Percentiles rank a stretch among this genome's conserved stretches.
Evolutionary conservation across 2,329 filamentous ascomycete species (phyloP).

Genomic region (Phialemonium atrogriseum): DNA sequence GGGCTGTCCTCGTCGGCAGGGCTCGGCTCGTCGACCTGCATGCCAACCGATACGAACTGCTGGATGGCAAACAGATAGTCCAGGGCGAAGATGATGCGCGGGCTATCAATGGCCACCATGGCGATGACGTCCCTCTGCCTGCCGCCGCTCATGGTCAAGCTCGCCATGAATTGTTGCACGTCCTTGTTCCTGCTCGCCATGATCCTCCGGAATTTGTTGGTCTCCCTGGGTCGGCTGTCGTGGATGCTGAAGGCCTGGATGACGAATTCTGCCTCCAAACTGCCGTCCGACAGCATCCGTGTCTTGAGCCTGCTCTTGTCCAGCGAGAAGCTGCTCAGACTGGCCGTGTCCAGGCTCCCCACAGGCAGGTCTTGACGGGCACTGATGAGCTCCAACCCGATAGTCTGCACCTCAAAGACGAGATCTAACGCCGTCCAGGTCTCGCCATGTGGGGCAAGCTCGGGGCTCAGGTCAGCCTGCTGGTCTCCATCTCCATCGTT

Average conservation of each 20-base stretch:
- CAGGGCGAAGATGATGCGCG: slow-evolving; percentile 86
- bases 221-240: slow-evolving; percentile 80
- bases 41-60: slow-evolving; percentile 66
- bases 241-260: slow-evolving; percentile 92
- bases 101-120: slow-evolving; percentile 90
- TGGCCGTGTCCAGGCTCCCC: slow-evolving; percentile 68
- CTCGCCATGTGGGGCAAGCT: slow-evolving; percentile 59
- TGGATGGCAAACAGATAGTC: slow-evolving; percentile 93
- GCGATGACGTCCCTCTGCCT: slow-evolving; percentile 75
- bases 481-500: slow-evolving; percentile 26
- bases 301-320: slow-evolving; percentile 90
- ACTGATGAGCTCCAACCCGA: slow-evolving; percentile 80
- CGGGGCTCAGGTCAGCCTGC: slow-evolving; percentile 54
- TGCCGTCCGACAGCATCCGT: slow-evolving; percentile 84
- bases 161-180: slow-evolving; percentile 97
- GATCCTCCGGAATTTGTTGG: slow-evolving; percentile 95
- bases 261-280: slow-evolving; percentile 84
- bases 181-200: slow-evolving; percentile 96
- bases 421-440: slow-evolving; percentile 92
- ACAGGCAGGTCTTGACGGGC: slow-evolving; percentile 69
- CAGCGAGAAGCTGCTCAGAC: slow-evolving; percentile 86
- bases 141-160: slow-evolving; percentile 83
- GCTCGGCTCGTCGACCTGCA: slow-evolving; percentile 54
- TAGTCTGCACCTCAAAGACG: slow-evolving; percentile 78
- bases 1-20: slow-evolving; percentile 43